phyloP scores from a whole-genome alignment of 495 filamentous ascomycete species.

The Aeminium ludgeri region DNA sequence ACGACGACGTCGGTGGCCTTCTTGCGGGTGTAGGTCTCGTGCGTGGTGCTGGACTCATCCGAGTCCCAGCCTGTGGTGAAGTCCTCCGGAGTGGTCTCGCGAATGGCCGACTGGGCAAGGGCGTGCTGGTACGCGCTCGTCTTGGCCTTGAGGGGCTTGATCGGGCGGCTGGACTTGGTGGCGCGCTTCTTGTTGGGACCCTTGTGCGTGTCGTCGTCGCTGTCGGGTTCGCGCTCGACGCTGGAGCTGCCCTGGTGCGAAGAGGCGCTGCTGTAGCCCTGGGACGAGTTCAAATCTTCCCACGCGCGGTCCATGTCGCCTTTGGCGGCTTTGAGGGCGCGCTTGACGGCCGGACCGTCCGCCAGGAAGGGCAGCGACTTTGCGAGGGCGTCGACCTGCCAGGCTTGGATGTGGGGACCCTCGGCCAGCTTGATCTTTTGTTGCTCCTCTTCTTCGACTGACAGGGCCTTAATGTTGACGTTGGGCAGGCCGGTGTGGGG shows the following conservation, averaged over 20 bases:
- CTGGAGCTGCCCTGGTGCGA: constrained; percentile 27
- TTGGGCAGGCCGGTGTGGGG: constrained; percentile 40
- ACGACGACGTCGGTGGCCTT: background rate
- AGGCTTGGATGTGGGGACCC: constrained; percentile 31
- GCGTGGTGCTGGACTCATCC: constrained; percentile 9
- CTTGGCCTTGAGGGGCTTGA: constrained; percentile 4
- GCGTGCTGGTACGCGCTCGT: constrained; percentile 1
- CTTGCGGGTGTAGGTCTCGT: constrained; percentile 1
- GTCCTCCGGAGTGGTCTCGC: constrained; percentile 12
- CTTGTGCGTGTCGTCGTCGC: constrained; percentile 26
- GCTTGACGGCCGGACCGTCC: constrained; percentile 37
- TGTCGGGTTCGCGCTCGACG: constrained; percentile 32
- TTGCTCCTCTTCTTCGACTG: constrained; percentile 17
- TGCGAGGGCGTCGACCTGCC: constrained; percentile 45
- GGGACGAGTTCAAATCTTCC: constrained; percentile 37
- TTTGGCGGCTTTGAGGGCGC: constrained; percentile 40
- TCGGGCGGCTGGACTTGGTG: constrained; percentile 19
- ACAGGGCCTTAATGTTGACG: constrained; percentile 22
- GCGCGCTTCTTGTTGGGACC: constrained; percentile 35
- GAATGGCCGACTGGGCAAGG: constrained; percentile 4
- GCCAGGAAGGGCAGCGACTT: constrained; percentile 39
- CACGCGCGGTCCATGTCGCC: constrained; percentile 46
- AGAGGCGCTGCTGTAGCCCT: constrained; percentile 26
- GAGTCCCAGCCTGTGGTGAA: constrained; percentile 14
- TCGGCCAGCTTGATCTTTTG: constrained; percentile 26